Conservation (phyloP, 495 filamentous ascomycete species). For the Tuber microsphaerosporum region DNA sequence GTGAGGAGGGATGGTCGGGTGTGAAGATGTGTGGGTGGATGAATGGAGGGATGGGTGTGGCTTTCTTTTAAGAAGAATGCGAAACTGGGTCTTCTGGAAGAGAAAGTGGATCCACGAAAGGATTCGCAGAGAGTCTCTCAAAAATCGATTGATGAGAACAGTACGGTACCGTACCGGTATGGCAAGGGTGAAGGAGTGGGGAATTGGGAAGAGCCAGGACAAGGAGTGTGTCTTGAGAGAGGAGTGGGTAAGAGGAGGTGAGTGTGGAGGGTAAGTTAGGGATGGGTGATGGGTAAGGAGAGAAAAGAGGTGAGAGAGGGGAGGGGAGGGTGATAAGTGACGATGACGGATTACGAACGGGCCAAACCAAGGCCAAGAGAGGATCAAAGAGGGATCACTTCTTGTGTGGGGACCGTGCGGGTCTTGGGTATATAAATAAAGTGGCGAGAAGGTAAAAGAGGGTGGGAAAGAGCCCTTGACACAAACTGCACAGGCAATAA, state of each 20-base stretch:
- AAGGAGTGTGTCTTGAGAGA: neutral
- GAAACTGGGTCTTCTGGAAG: slow-evolving; percentile 32
- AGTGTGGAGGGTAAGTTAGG: slow-evolving; percentile 21
- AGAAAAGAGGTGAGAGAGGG: slow-evolving; percentile 9
- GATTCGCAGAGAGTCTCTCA: neutral
- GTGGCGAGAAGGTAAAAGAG: slow-evolving; percentile 10
- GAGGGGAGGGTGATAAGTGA: slow-evolving; percentile 26
- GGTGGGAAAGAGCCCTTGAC: slow-evolving; percentile 13
- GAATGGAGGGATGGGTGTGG: slow-evolving; percentile 23
- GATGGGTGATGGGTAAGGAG: slow-evolving; percentile 12
- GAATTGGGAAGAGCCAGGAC: neutral
- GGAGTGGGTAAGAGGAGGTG: slow-evolving; percentile 16
- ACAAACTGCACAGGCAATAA: neutral
- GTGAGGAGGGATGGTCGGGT: slow-evolving; percentile 1
- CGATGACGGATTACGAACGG: slow-evolving; percentile 22
- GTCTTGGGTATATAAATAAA: slow-evolving; percentile 22
- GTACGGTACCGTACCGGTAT: too few relatives aligned
- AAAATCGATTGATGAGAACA: neutral
- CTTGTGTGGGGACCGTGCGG: slow-evolving; percentile 31
- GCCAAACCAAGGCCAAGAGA: slow-evolving; percentile 24
- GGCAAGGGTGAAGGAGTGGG: neutral
- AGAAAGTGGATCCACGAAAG: slow-evolving; percentile 6
- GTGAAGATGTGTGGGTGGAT: slow-evolving; percentile 33
- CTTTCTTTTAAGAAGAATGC: slow-evolving; percentile 20
- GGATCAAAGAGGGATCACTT: slow-evolving; percentile 7